phyloP scores from a whole-genome alignment of 257 asterid genomes.

The Fraxinus anomala region DNA sequence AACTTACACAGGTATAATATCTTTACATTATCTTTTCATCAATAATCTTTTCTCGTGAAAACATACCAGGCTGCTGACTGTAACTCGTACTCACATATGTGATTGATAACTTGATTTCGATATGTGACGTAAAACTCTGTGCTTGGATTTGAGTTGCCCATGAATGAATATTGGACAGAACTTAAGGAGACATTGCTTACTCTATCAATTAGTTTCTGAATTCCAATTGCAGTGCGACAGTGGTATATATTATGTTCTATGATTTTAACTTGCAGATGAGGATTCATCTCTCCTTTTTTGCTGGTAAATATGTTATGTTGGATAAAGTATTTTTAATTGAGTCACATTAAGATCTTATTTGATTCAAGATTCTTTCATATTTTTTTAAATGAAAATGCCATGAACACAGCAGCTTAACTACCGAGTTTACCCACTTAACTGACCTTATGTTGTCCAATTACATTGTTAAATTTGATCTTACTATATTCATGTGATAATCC shows the following conservation, averaged over 20 bases:
- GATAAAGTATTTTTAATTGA: not conserved
- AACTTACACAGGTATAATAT: slow-evolving; percentile 48
- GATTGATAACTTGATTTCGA: not conserved
- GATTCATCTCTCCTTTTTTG: not conserved
- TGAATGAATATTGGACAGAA: not conserved
- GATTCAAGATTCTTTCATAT: not conserved
- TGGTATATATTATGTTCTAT: not conserved
- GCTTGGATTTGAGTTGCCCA: not conserved
- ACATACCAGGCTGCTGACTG: slow-evolving; percentile 2
- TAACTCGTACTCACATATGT: not conserved
- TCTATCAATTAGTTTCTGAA: not conserved
- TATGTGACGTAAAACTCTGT: not conserved
- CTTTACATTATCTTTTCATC: not conserved
- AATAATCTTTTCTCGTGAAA: not conserved
- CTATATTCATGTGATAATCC: not conserved
- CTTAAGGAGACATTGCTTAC: not conserved
- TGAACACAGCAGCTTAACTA: too few relatives aligned
- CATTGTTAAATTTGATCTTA: not conserved
- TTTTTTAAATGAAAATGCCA: not conserved
- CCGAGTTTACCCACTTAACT: too few relatives aligned
- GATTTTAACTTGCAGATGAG: not conserved
- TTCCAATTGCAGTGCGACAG: not conserved
- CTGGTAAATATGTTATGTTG: not conserved
- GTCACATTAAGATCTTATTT: not conserved
- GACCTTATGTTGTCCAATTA: not conserved